Base-by-base conservation (phyloP, 148 eudicot genomes). In the Rhododendron ovatum region DNA sequence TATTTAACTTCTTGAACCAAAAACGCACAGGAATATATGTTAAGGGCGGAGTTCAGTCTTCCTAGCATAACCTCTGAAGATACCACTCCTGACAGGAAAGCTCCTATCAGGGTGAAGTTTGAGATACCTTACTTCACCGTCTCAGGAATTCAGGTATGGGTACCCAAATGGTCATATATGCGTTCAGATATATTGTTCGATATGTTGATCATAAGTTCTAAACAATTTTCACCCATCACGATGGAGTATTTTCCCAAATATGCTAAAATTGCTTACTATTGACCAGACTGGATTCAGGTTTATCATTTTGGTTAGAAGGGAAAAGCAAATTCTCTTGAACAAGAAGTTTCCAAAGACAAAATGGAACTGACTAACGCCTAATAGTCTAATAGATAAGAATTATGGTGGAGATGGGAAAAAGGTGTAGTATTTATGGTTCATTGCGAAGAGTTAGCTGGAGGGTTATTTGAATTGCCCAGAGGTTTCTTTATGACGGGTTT, bases 91-190 rank as follows among this genome's bases (percentile, higher is more conserved):
- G 98, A 96, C 84, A 91, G 93, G 90, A 95, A 94, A 91, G 94
- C 95, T 69, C 98, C 99, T 7, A 90, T 96, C 20, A 92, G 98
- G 35, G 94, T 96, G 83, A 95, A 95, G 89, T 96, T 96, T 86
- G 99, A 96, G 91, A 94, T 96, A 93, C 98, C 99, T 20, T 96
- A 95, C 88, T 96, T 96, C 85, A 96, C 99, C 53, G 94, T 96
- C 84, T 94, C 99, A 55, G 99, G 99, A 87, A 95, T 96, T 78
- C 99, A 96, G 99, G 99, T 97, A 82, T 57, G 85, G 47, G 81
- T 53, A 37, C 26, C 80, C 59, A 12, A 39, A 61, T 53, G 80
- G 20, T 26, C 47, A 82, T 75, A 80, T 45, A 80, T 37, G 37
- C 17, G 61, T 26, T 22, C 11, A 59, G 28, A 59, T 33, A 35